Base-by-base conservation (phyloP, 305 asterid genomes). In the Fraxinus xanthoxyloides region DNA sequence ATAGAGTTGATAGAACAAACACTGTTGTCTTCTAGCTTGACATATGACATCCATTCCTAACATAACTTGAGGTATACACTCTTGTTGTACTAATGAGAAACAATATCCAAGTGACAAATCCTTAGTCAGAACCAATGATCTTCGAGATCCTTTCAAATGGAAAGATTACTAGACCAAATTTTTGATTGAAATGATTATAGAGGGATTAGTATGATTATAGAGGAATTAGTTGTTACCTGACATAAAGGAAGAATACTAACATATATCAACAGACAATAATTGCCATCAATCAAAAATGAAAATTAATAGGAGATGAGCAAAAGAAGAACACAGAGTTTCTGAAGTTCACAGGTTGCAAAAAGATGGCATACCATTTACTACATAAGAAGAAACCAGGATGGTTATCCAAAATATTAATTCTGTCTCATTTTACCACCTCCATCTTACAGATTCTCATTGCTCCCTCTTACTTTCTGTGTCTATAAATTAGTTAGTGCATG, bases 11-110 rank as follows among this genome's bases (percentile, higher is more conserved):
- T 67, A 89, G 84, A 59, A 89, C 90, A 86, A 89, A 89, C 15
- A 89, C 92, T 28, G 91, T 91, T n/a, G 92, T 87, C 82, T 89
- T 89, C 15, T 89, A 1, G 92, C 92, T 86, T 89, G 92, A 75
- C 92, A 89, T 59, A 89, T 86, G 63, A 89, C 91, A 84, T 89
- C 92, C 92, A 87, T 86, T 56, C 92, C 92, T 77, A 89, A 72
- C 74, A 85, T 89, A 63, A 91, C 92, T 87, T 89, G 92, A 17
- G 92, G 92, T 38, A 89, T 89, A 61, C 92, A 89, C 84, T 89
- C 92, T 4, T 89, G 92, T 89, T 89, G 92, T 78, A 89, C 92
- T 89, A 83, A 83, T 77, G 91, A 89, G 79, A 88, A 88, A 84
- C 89, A 87, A 87, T 82, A 82, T 82, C 87, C 75, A 86, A 76